phyloP scores from a whole-genome alignment of 2,329 filamentous ascomycete genomes.

The Colletotrichum theobromicola region DNA sequence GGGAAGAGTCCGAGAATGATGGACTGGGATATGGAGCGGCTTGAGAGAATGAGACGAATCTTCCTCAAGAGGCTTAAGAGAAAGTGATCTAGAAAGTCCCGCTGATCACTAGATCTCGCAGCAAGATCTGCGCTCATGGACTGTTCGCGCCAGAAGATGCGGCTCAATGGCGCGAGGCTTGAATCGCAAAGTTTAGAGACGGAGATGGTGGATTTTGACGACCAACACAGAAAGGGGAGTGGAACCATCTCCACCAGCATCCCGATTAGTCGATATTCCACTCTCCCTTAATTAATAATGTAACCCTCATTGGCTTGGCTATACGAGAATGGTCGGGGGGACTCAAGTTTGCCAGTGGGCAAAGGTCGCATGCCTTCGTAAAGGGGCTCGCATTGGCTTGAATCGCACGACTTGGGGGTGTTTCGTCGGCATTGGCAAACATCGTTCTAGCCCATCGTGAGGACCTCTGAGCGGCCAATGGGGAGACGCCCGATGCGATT shows the following conservation, averaged over 20 bases:
- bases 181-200: background rate
- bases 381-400: background rate
- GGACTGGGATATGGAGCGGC: background rate
- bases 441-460: background rate
- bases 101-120: background rate
- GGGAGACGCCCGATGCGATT: background rate
- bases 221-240: background rate
- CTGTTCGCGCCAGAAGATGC: background rate
- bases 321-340: background rate
- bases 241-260: accelerated
- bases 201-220: background rate
- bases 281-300: background rate
- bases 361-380: background rate
- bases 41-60: background rate
- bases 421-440: background rate
- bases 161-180: background rate
- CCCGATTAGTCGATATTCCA: background rate
- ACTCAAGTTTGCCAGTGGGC: background rate
- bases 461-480: background rate
- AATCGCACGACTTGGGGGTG: background rate
- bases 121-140: background rate
- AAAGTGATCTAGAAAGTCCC: background rate
- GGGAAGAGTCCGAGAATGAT: background rate
- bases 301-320: background rate
- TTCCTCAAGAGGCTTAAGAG: no score